These are phyloP conservation scores for Lobosporangium transversale DNA, from an alignment of 192 early-diverging fungal species.

Conservation along the genomic window DNA sequence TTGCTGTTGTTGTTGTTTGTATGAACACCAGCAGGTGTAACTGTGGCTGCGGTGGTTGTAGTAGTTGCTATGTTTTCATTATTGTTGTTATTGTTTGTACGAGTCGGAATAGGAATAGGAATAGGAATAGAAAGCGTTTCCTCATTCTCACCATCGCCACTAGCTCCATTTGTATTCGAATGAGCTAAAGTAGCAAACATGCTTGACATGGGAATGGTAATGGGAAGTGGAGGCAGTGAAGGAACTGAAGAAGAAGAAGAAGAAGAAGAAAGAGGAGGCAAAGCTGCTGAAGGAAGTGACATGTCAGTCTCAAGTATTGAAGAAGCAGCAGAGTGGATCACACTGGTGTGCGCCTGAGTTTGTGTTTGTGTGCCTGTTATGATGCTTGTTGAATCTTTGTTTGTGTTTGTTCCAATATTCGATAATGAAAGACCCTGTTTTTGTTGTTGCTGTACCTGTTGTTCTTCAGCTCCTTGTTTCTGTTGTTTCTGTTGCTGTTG, in stretches of 20 bases:
- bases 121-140: too few relatives aligned
- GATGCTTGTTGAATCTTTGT: background rate
- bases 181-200: background rate
- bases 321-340: background rate
- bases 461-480: background rate
- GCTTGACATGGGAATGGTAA: background rate
- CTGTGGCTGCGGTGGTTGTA: too few relatives aligned
- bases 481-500: slow-evolving; percentile 17
- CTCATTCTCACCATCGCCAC: background rate
- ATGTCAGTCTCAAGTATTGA: too few relatives aligned
- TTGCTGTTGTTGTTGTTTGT: too few relatives aligned
- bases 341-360: background rate
- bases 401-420: background rate
- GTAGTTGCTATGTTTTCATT: background rate
- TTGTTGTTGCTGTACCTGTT: background rate
- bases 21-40: too few relatives aligned
- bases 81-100: background rate
- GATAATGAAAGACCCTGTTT: background rate
- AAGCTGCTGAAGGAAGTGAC: background rate
- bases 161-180: background rate
- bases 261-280: background rate
- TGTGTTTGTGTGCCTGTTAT: background rate
- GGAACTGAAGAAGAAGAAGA: background rate
- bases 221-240: background rate
- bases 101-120: slow-evolving; percentile 10